Percentiles rank a stretch among this genome's conserved stretches.
Evolutionary conservation across 2,329 filamentous ascomycete species (phyloP).

Genomic region (Pseudogymnoascus sp.): DNA sequence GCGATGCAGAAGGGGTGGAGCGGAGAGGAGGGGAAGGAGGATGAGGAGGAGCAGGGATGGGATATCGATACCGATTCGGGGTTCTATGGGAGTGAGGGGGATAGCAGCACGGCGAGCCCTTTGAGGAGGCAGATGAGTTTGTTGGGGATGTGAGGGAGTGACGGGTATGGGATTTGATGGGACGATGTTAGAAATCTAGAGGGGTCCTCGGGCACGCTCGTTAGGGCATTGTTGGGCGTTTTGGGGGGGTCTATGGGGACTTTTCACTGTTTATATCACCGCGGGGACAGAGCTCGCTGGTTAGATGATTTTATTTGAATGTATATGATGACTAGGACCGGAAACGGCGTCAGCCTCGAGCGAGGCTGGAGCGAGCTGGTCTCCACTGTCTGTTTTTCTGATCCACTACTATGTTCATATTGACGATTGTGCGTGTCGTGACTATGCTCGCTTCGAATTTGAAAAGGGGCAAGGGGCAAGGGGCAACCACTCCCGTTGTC

Average conservation of each 20-base stretch:
- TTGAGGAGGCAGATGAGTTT: constrained; percentile 67
- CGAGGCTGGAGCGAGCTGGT: background rate
- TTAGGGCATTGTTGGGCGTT: background rate
- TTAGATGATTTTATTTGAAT: background rate
- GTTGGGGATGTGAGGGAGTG: constrained; percentile 42
- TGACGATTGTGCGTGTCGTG: background rate
- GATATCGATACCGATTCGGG: constrained; percentile 89
- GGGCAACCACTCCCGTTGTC: background rate
- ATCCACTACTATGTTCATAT: background rate
- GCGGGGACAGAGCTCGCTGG: background rate
- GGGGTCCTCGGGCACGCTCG: background rate
- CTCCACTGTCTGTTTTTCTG: background rate
- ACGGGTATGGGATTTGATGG: background rate
- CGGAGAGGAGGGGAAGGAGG: constrained; percentile 30
- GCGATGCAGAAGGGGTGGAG: constrained; percentile 81
- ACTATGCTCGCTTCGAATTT: background rate
- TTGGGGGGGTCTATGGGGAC: background rate
- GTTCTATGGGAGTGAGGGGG: constrained; percentile 65
- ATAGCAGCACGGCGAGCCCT: constrained; percentile 58
- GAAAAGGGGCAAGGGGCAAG: background rate
- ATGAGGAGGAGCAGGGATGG: constrained; percentile 57
- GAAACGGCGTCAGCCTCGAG: background rate
- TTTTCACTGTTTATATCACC: background rate
- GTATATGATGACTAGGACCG: constrained; percentile 1
- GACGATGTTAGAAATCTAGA: background rate